Base-by-base conservation (phyloP, 176 grass and related monocot species). In the Eragrostis curvula region DNA sequence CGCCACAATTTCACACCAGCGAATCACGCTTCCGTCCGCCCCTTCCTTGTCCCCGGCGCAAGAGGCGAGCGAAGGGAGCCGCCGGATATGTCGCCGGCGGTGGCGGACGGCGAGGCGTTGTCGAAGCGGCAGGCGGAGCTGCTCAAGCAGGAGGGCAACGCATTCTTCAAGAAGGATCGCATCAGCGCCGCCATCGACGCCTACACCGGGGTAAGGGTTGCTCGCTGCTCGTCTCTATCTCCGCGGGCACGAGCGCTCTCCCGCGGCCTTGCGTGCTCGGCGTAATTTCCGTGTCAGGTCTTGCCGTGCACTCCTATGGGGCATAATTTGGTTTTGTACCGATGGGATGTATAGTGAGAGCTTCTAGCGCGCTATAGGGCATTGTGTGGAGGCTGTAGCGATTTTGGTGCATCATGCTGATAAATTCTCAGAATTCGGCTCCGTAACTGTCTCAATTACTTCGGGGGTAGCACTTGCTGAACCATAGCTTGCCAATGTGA, bases 101-200 rank as follows among this genome's bases (percentile, higher is more conserved):
- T 75, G 83, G 80, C 66, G 45, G 74, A 42, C 64, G 64, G 52
- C 70, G 70, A 58, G 44, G 46, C 78, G 43, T 77, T 72, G 75
- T 89, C 89, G 50, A 80, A 70, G 86, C 81, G 72, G 78, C 92
- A 93, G 82, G 92, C 96, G 75, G 92, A 93, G 79, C 71, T 84
- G 39, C 88, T 92, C 40, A 95, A 93, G 88, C 90, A 91, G 80
- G 79, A 94, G 52, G 96, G 90, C 24, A 98, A 93, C 88, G 32
- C 40, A 16, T 98, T 78, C 75, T 92, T 95, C 77, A 92, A 88
- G 88, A 98, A 93, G 84, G 90, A 89, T 11, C 92, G 95, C 17
- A 79, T 98, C 74, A 81, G 90, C 70, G 95, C 92, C 67, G 92
- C 95, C 92, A 95, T 98, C 82, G 95, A 95, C 75, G 90, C 92